phyloP scores from a whole-genome alignment of 129 eudicot genomes.

The Artemisia tridentata region DNA sequence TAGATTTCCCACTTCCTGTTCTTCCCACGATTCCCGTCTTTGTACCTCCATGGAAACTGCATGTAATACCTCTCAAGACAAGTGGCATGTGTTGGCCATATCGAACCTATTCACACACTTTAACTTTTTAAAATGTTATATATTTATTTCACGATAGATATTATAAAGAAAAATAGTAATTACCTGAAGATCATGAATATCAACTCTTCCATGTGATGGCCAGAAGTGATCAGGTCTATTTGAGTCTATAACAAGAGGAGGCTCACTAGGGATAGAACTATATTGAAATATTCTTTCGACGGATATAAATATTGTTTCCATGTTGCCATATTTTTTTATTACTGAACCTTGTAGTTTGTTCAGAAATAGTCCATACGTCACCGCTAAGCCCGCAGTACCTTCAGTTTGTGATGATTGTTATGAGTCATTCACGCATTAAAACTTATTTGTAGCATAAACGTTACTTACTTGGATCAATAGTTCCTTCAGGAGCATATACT shows the following conservation, averaged over 20 bases:
- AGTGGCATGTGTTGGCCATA: slow-evolving; percentile 93
- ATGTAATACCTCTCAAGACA: slow-evolving; percentile 79
- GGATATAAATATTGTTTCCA: slow-evolving; percentile 80
- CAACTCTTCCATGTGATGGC: slow-evolving; percentile 80
- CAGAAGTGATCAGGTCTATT: slow-evolving; percentile 52
- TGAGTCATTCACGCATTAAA: not conserved
- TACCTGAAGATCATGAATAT: slow-evolving; percentile 64
- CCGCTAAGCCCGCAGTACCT: slow-evolving; percentile 87
- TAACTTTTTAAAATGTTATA: not conserved
- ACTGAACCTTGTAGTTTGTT: slow-evolving; percentile 66
- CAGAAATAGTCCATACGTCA: slow-evolving; percentile 81
- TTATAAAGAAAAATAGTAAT: not conserved
- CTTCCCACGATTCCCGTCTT: slow-evolving; percentile 93
- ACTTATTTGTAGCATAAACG: not conserved
- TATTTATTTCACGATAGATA: not conserved
- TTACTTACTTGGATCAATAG: slow-evolving; percentile 66
- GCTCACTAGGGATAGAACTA: slow-evolving; percentile 63
- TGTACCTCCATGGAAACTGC: slow-evolving; percentile 81
- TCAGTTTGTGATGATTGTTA: not conserved
- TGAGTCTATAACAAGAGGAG: slow-evolving; percentile 69
- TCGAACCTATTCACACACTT: slow-evolving; percentile 54
- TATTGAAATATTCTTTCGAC: slow-evolving; percentile 94
- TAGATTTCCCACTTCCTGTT: slow-evolving; percentile 97
- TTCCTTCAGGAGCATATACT: slow-evolving; percentile 65
- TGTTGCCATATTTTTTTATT: slow-evolving; percentile 54